phyloP scores from a whole-genome alignment of 495 filamentous ascomycete species.

The Aspergillus nidulans region DNA sequence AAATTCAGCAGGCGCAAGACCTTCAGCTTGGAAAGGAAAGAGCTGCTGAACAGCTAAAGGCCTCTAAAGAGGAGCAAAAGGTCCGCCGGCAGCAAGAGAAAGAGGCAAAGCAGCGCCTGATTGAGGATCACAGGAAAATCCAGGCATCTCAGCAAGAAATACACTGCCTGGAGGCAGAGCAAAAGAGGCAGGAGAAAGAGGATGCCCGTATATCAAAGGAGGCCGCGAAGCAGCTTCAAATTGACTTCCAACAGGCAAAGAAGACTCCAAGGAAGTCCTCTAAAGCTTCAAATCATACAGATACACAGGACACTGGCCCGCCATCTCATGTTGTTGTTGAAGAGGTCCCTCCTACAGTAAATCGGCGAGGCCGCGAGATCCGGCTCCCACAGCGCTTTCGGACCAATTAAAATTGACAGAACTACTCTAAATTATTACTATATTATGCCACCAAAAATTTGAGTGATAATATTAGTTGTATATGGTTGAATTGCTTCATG shows the following conservation, averaged over 20 bases:
- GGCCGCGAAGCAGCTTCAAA: neutral
- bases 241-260: neutral
- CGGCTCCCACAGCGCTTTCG: neutral
- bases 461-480: neutral
- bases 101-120: neutral
- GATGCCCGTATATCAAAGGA: neutral
- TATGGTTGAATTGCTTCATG: neutral
- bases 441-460: neutral
- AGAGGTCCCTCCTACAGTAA: neutral
- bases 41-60: neutral
- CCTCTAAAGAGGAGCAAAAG: neutral
- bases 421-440: neutral
- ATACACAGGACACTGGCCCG: neutral
- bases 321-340: neutral
- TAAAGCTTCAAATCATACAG: neutral
- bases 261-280: neutral
- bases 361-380: neutral
- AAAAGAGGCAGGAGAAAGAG: neutral
- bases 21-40: neutral
- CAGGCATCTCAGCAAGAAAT: neutral
- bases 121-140: neutral
- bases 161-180: neutral
- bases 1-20: constrained; percentile 3
- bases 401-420: neutral
- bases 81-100: neutral